These are phyloP conservation scores for Colletotrichum limetticola DNA, from an alignment of 2,329 filamentous ascomycete species.

Conservation along the genomic window DNA sequence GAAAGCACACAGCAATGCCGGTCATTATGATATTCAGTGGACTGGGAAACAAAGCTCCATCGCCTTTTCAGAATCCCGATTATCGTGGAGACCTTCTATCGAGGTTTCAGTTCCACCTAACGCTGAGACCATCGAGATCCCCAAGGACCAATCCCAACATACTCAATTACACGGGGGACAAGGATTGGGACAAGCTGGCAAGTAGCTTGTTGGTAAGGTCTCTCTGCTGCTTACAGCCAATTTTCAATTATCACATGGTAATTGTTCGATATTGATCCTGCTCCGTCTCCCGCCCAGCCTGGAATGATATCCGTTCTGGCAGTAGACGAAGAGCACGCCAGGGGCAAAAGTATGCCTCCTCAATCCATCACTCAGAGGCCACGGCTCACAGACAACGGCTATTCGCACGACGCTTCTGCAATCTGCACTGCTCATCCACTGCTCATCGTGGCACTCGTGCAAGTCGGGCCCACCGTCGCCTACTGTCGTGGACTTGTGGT, in stretches of 20 bases:
- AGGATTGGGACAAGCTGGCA: background rate
- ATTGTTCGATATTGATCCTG: background rate
- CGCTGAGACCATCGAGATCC: constrained; percentile 4
- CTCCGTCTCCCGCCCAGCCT: background rate
- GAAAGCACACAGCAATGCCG: background rate
- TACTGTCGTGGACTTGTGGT: background rate
- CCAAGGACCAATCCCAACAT: constrained; percentile 15
- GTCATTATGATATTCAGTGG: background rate
- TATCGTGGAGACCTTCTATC: background rate
- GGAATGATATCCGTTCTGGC: background rate
- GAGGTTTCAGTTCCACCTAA: background rate
- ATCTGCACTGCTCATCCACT: background rate
- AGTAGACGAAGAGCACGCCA: background rate
- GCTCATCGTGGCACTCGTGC: constrained; percentile 1
- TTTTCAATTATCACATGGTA: constrained; percentile 28
- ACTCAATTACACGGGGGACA: constrained; percentile 3
- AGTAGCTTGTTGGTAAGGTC: background rate
- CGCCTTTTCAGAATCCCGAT: background rate
- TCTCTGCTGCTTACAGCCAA: background rate
- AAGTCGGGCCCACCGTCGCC: background rate
- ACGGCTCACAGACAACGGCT: constrained; percentile 1
- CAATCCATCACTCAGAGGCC: background rate
- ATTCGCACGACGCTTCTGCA: background rate
- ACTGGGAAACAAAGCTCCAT: background rate
- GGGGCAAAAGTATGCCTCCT: background rate